These are phyloP conservation scores for Aureobasidium sp. DNA, from an alignment of 2,329 filamentous ascomycete species.

Conservation along the genomic window DNA sequence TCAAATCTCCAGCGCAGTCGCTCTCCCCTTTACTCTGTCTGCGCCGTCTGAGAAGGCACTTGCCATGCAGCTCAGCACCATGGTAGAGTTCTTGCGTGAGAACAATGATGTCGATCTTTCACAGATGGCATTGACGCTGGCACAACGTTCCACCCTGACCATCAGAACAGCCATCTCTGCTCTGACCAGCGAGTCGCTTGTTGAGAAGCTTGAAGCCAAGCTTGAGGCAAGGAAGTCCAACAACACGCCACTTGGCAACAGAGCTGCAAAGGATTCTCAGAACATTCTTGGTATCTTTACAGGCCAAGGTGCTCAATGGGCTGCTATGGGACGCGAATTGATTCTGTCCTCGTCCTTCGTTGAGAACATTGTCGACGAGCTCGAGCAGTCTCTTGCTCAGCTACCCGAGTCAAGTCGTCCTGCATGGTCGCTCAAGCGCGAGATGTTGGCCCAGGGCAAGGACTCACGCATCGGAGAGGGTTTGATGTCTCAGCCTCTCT, in stretches of 20 bases:
- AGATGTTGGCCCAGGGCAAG: neutral
- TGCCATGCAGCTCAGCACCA: slow-evolving; percentile 22
- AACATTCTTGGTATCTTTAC: slow-evolving; percentile 25
- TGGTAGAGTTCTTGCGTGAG: slow-evolving; percentile 19
- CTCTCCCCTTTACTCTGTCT: slow-evolving; percentile 16
- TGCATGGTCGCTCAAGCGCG: neutral
- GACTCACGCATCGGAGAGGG: neutral
- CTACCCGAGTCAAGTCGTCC: neutral
- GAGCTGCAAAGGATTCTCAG: neutral
- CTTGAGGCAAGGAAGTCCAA: neutral
- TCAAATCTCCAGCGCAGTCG: slow-evolving; percentile 42
- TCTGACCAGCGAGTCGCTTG: neutral
- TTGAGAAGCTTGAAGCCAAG: neutral
- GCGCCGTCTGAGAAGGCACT: slow-evolving; percentile 24
- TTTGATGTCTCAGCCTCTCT: slow-evolving; percentile 39
- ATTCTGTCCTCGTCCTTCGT: slow-evolving; percentile 16
- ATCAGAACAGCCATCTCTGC: neutral
- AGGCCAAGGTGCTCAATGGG: slow-evolving; percentile 32
- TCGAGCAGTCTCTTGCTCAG: neutral
- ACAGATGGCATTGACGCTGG: neutral
- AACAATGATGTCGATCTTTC: neutral
- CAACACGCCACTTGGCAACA: neutral
- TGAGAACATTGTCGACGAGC: neutral
- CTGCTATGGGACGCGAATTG: slow-evolving; percentile 25
- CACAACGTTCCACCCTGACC: neutral